Evolutionary conservation across 2,329 filamentous ascomycete species (phyloP), one percentile per base, ranked within the genome.

Genomic region (Penicillium olsonii): DNA sequence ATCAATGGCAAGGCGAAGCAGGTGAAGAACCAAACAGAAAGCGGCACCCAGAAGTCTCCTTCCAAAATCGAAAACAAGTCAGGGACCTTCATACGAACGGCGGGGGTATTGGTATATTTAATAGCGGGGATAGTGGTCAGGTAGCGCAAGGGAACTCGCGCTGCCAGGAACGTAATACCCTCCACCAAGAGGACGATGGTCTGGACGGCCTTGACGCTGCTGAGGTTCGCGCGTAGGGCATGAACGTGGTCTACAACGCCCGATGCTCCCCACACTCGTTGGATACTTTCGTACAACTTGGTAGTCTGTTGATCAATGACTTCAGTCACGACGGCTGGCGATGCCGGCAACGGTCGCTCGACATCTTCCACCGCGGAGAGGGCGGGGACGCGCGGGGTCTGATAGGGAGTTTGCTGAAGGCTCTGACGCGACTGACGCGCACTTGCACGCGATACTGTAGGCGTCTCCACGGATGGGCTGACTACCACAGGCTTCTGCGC

Each of bases 11-110:
- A 57, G 37, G 88, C 63, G 46, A 89, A 70, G 66, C 83, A 87
- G 9, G 90, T 94, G 29, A 85, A 68, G 5, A 83, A 68, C 91
- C 92, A 97, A 17, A 91, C 78, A 7, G 85, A 78, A 47, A 88
- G 83, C 0, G 92, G 87, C 0, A 83, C 85, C 92, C 92, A 97
- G 79, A 96, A 97, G 20, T 81, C 81, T 33, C 80, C 75, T 1
- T 87, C 88, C 31, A 95, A 72, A 8, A 96, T 75, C 24, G 87
- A 72, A 70, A 94, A 95, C 60, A 95, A 77, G 69, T 97, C 89
- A 0, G 92, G 90, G 17, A 94, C 71, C 61, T 83, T 80, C 54
- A 95, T 77, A 2, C 83, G 75, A 55, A 83, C 78, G 53, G 83
- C 80, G 6, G 76, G 73, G 12, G 81, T 82, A 48, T 78, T 76